Conservation (phyloP, 1,139 yeast species). For the Magnusiomyces ingens region DNA sequence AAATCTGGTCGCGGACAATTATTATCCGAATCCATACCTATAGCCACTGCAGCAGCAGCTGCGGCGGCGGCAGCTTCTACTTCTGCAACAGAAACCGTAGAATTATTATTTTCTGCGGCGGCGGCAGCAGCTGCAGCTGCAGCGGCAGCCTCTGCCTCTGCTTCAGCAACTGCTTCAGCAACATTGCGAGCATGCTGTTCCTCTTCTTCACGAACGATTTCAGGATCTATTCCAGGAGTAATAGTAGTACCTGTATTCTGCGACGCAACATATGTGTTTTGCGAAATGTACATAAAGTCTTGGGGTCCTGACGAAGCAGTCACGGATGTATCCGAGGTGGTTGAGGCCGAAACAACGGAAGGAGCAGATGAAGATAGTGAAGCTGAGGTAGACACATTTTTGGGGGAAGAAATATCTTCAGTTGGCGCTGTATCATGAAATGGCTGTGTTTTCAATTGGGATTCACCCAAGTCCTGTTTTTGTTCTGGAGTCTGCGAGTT, state of each 20-base stretch:
- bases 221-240: slow-evolving; percentile 32
- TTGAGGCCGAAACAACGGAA: no score
- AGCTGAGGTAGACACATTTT: no score
- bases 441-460: no score
- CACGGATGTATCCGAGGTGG: no score
- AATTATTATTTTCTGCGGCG: slow-evolving; percentile 5
- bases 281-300: no score
- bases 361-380: no score
- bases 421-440: no score
- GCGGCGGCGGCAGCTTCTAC: slow-evolving; percentile 13
- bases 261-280: no score
- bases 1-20: slow-evolving; percentile 12
- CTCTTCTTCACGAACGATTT: slow-evolving; percentile 26
- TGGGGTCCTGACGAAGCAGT: no score
- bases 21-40: neutral
- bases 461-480: no score
- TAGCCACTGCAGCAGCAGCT: slow-evolving; percentile 7
- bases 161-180: neutral
- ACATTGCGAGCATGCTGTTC: slow-evolving; percentile 3
- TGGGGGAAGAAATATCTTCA: no score
- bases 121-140: slow-evolving; percentile 7
- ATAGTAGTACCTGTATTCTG: slow-evolving; percentile 7
- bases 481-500: no score
- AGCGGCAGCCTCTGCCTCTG: slow-evolving; percentile 12
- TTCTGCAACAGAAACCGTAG: neutral